phyloP scores from a whole-genome alignment of 352 stramenopile genomes.

The Phytophthora parvispora region DNA sequence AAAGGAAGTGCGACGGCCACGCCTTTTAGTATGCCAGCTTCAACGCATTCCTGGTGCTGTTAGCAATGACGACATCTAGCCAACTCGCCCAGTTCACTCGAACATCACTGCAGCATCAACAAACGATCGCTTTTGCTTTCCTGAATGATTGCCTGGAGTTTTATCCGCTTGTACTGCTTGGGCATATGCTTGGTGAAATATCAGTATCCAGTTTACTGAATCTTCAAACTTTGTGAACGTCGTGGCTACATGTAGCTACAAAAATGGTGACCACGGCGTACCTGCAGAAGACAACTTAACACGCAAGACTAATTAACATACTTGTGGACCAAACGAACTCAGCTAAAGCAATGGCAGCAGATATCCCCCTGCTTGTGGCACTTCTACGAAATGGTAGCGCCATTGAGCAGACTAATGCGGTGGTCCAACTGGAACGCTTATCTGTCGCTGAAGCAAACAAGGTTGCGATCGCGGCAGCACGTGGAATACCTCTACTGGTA shows the following conservation, averaged over 20 bases:
- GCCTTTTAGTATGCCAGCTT: too few relatives aligned
- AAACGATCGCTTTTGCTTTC: too few relatives aligned
- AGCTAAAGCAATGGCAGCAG: background rate
- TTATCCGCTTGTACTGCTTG: too few relatives aligned
- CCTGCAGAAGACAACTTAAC: background rate
- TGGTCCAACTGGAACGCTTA: background rate
- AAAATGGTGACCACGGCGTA: background rate
- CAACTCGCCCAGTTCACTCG: too few relatives aligned
- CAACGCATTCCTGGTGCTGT: too few relatives aligned
- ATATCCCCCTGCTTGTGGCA: conserved; percentile 1
- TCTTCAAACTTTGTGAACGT: background rate
- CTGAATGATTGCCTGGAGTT: too few relatives aligned
- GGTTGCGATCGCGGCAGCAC: background rate
- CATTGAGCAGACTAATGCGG: background rate
- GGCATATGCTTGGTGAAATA: background rate
- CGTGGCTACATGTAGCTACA: conserved; percentile 2
- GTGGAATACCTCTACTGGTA: conserved; percentile 3
- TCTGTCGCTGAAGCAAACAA: background rate
- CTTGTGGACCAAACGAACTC: background rate
- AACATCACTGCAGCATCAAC: too few relatives aligned
- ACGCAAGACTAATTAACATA: background rate
- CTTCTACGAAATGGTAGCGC: background rate
- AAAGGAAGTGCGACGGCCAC: too few relatives aligned
- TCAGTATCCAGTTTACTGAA: background rate
- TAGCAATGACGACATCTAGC: too few relatives aligned